A percentile compares a stretch with the other conserved stretches of the same genome.
Evolutionary conservation across 306 rosid species (phyloP).

Genomic region (Benincasa hispida): DNA sequence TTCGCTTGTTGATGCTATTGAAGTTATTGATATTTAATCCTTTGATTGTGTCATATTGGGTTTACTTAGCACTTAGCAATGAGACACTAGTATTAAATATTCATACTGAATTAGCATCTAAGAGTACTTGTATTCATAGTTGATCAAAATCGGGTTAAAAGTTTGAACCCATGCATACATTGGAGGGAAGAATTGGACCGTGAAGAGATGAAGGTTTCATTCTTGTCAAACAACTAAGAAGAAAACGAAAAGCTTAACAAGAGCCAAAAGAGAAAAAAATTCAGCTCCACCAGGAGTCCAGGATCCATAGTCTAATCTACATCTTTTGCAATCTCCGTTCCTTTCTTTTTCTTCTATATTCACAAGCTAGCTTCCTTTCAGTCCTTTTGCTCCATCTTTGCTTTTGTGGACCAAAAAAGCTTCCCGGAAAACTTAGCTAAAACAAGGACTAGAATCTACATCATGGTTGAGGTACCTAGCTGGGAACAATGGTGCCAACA

Average conservation of each 20-base stretch:
- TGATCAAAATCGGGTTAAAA: not conserved
- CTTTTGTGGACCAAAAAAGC: not conserved
- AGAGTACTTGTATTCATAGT: not conserved
- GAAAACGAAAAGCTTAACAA: not conserved
- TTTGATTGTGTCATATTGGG: not conserved
- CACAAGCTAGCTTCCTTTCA: not conserved
- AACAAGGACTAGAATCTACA: not conserved
- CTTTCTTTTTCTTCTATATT: not conserved
- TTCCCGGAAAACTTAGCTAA: not conserved
- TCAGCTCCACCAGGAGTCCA: not conserved
- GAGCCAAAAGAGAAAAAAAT: not conserved
- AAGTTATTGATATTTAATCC: not conserved
- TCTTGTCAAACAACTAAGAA: not conserved
- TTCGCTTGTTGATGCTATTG: not conserved
- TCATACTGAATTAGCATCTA: not conserved
- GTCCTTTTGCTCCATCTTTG: not conserved
- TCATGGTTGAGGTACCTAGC: slow-evolving; percentile 13
- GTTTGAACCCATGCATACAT: not conserved
- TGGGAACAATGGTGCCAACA: slow-evolving; percentile 68
- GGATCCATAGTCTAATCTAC: not conserved
- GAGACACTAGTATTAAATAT: not conserved
- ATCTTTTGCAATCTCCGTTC: not conserved
- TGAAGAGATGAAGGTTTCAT: not conserved
- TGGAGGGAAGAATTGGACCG: not conserved
- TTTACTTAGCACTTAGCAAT: not conserved